Conservation (phyloP, 306 rosid genomes). For the Castanea sativa region DNA sequence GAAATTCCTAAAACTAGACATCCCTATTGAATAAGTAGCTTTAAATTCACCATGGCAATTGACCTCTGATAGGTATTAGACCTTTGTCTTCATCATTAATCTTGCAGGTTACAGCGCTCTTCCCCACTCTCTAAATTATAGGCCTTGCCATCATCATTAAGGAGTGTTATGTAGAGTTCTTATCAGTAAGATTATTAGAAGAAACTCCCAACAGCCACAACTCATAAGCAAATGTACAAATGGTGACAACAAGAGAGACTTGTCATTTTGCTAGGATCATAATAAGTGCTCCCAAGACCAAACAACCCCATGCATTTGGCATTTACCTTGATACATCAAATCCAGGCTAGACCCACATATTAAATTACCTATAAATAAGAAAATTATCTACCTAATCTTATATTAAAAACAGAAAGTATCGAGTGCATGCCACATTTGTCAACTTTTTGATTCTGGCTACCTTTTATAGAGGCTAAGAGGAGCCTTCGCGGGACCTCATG, state of each 20-base stretch:
- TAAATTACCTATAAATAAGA: not conserved
- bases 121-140: not conserved
- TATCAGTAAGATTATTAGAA: not conserved
- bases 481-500: not conserved
- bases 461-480: not conserved
- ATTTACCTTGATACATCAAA: conserved; percentile 22
- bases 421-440: conserved; percentile 10
- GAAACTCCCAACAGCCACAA: not conserved
- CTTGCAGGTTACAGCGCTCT: not conserved
- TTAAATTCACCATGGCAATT: not conserved
- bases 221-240: not conserved
- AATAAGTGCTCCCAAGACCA: not conserved
- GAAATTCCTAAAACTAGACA: not conserved
- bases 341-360: conserved; percentile 39
- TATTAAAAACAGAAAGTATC: not conserved
- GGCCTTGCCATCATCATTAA: not conserved
- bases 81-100: not conserved
- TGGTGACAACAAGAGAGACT: not conserved
- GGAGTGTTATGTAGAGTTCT: not conserved
- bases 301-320: conserved; percentile 13
- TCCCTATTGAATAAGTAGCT: not conserved
- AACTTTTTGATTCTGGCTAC: conserved; percentile 3
- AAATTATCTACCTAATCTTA: conserved; percentile 15
- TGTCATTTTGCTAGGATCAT: conserved; percentile 3
- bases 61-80: not conserved